A percentile compares a stretch with the other conserved stretches of the same genome.
Evolutionary conservation across 306 rosid genomes (phyloP).

Genomic region (Pueraria montana): DNA sequence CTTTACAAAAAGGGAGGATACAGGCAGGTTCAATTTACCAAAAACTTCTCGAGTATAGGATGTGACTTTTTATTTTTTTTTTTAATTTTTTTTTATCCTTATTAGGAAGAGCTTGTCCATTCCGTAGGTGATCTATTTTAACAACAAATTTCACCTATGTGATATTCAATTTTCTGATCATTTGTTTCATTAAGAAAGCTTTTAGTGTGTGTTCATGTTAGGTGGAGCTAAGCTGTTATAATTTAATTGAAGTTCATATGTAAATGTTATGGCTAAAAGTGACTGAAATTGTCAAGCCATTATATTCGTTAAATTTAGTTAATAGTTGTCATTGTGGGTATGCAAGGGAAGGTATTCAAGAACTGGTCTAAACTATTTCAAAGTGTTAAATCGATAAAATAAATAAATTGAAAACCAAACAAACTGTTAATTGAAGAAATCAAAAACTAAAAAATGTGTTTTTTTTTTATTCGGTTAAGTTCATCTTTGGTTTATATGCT

Average conservation of each 20-base stretch:
- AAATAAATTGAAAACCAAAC: not conserved
- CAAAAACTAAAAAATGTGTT: no score
- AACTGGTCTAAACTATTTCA: not conserved
- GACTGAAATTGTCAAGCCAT: slow-evolving; percentile 28
- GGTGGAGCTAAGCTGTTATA: not conserved
- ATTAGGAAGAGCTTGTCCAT: slow-evolving; percentile 3
- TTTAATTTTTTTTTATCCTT: no score
- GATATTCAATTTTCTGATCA: not conserved
- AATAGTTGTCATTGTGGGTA: not conserved
- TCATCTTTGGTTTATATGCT: not conserved
- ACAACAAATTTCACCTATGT: not conserved
- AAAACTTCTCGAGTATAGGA: slow-evolving; percentile 13
- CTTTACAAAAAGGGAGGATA: not conserved
- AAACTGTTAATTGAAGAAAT: not conserved
- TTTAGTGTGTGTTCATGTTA: not conserved
- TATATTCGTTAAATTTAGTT: no score
- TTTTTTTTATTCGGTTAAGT: not conserved
- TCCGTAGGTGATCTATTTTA: not conserved
- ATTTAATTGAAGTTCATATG: slow-evolving; percentile 1
- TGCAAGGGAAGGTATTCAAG: not conserved
- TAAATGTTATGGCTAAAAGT: not conserved
- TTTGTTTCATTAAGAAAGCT: not conserved
- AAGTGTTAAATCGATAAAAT: not conserved
- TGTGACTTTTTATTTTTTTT: not conserved
- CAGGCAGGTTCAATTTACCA: slow-evolving; percentile 7